Percentiles rank a stretch among this genome's conserved stretches.
These are phyloP conservation scores for Fonsecaea monophora DNA, from an alignment of 2,329 filamentous ascomycete species.

Conservation along the genomic window DNA sequence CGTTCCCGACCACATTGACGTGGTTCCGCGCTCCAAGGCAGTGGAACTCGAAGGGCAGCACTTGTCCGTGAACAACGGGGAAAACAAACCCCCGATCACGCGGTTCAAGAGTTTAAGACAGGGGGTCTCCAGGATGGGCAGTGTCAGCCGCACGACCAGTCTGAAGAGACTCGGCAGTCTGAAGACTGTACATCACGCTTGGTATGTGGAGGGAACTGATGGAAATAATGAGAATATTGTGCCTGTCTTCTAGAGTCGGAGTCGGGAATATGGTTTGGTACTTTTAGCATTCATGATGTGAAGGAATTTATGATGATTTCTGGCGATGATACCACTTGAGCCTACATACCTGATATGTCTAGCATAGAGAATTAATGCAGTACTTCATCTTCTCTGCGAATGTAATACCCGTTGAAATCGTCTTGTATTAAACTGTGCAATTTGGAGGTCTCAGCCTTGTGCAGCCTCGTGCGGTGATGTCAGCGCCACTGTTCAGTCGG, in stretches of 20 bases:
- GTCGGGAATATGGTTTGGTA: not conserved
- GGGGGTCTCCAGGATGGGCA: constrained; percentile 36
- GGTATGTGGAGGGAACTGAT: constrained; percentile 38
- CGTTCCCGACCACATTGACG: constrained; percentile 30
- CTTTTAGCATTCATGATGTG: constrained; percentile 11
- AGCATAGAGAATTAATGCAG: constrained; percentile 8
- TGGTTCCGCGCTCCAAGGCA: constrained; percentile 28
- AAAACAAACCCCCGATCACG: constrained; percentile 35
- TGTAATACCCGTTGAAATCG: too few species aligned
- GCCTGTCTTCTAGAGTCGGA: constrained; percentile 30
- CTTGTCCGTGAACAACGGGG: constrained; percentile 27
- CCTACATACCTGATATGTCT: constrained; percentile 4
- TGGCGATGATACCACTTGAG: constrained; percentile 16
- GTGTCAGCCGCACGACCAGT: constrained; percentile 86
- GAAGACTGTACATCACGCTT: constrained; percentile 39
- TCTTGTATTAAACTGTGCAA: not conserved
- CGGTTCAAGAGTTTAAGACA: constrained; percentile 40
- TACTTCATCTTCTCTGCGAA: not conserved
- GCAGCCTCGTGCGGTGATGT: constrained; percentile 20
- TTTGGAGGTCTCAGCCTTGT: not conserved
- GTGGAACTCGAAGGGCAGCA: constrained; percentile 20
- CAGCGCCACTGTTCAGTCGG: constrained; percentile 6
- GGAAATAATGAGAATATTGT: constrained; percentile 37
- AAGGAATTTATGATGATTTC: constrained; percentile 27
- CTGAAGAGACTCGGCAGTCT: constrained; percentile 82